A percentile compares a stretch with the other conserved stretches of the same genome.
phyloP scores from a whole-genome alignment of 148 eudicot species.

The Vaccinium darrowii region DNA sequence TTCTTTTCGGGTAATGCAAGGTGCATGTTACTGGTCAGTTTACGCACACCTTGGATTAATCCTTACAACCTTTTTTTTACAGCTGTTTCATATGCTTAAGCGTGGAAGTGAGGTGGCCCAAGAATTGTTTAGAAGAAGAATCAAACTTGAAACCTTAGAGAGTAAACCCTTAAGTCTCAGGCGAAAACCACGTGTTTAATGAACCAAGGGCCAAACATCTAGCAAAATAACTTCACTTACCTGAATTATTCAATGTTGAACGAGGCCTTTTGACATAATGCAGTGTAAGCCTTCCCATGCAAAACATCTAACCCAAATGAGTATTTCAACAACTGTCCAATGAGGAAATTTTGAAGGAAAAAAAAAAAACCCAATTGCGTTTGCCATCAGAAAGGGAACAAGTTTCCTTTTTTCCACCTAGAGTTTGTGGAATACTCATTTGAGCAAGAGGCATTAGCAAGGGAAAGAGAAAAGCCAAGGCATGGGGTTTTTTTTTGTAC shows the following conservation, averaged over 20 bases:
- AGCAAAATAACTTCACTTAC: neutral
- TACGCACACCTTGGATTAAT: no score
- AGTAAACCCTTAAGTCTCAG: no score
- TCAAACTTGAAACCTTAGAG: no score
- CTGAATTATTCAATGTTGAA: neutral
- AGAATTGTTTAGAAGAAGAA: no score
- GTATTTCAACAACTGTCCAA: constrained; percentile 15
- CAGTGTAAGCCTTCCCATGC: constrained; percentile 15
- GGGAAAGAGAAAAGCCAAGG: neutral
- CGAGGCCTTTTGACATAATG: neutral
- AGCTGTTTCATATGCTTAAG: no score
- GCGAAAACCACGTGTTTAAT: no score
- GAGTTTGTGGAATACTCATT: constrained; percentile 27
- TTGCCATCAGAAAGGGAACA: neutral
- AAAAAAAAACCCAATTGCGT: neutral
- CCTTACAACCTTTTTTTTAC: no score
- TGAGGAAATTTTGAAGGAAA: neutral
- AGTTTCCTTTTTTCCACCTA: neutral
- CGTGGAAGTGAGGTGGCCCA: no score
- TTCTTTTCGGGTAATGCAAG: neutral
- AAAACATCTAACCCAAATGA: constrained; percentile 29
- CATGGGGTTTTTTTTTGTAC: no score
- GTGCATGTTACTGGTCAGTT: no score
- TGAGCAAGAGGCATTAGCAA: constrained; percentile 32
- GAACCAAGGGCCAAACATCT: neutral